Percentiles rank a stretch among this genome's conserved stretches.
Conservation (phyloP, 2,329 filamentous ascomycete species). For the Penicillium paneum region DNA sequence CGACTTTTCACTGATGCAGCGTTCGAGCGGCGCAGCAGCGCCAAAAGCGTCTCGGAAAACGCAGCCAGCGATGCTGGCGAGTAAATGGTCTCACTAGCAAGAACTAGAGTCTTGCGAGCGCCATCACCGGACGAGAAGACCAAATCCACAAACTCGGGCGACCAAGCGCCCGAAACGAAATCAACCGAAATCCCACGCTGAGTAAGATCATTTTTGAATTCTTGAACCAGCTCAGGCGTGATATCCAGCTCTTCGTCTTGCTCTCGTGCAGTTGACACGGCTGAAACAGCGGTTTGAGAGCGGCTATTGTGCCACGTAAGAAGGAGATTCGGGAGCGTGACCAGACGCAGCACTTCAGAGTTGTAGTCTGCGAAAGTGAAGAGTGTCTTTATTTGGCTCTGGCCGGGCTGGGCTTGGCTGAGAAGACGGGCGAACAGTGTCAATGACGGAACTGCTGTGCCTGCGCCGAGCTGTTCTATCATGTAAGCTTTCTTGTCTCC, state of each 20-base stretch:
- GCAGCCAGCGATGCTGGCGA: conserved; percentile 52
- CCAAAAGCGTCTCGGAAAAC: conserved; percentile 56
- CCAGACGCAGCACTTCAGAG: conserved; percentile 56
- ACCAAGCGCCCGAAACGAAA: conserved; percentile 61
- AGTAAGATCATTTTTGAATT: conserved; percentile 46
- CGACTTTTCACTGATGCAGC: conserved; percentile 31
- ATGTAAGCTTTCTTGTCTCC: background rate
- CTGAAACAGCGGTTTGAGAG: conserved; percentile 5
- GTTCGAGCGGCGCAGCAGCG: conserved; percentile 46
- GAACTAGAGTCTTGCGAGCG: conserved; percentile 47
- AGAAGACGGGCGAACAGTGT: conserved; percentile 54
- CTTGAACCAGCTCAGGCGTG: conserved; percentile 45
- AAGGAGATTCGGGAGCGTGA: conserved; percentile 60
- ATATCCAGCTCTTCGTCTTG: conserved; percentile 47
- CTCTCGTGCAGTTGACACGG: background rate
- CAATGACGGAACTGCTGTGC: conserved; percentile 59
- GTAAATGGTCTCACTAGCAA: conserved; percentile 66
- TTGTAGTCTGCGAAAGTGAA: conserved; percentile 64
- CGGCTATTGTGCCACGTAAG: conserved; percentile 50
- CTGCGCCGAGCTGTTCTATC: conserved; percentile 55
- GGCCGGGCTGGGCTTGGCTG: conserved; percentile 18
- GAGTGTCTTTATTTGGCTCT: conserved; percentile 32
- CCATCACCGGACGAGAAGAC: conserved; percentile 34
- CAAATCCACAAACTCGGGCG: conserved; percentile 46
- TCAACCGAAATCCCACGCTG: conserved; percentile 48